Conservation (phyloP, 305 asterid species). For the Fraxinus velutina region DNA sequence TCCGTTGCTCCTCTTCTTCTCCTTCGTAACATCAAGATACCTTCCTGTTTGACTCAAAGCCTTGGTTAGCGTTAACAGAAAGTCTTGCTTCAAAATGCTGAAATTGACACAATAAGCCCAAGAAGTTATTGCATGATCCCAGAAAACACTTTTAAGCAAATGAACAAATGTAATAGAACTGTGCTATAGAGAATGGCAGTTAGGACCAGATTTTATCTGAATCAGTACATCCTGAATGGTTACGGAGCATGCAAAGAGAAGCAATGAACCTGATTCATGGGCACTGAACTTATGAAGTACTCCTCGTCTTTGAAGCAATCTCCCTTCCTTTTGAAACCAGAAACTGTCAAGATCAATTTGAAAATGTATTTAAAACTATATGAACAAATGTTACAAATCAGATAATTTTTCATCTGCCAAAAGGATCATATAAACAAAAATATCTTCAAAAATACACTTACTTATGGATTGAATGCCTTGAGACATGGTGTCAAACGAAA, state of each 20-base stretch:
- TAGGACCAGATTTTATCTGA: background rate
- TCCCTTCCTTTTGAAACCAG: slow-evolving; percentile 79
- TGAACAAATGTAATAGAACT: background rate
- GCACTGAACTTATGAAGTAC: slow-evolving; percentile 80
- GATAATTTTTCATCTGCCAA: background rate
- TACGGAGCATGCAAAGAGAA: background rate
- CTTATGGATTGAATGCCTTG: too few relatives aligned
- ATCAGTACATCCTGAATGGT: background rate
- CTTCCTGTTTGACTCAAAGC: slow-evolving; percentile 77
- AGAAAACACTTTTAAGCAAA: background rate
- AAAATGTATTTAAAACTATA: background rate
- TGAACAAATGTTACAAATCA: background rate
- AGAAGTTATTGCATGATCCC: slow-evolving; percentile 17
- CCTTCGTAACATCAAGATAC: slow-evolving; percentile 24
- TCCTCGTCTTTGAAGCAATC: slow-evolving; percentile 81
- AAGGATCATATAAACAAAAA: background rate
- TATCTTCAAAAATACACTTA: too few relatives aligned
- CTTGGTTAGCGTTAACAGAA: slow-evolving; percentile 55
- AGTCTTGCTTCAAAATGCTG: slow-evolving; percentile 99
- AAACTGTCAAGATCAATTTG: slow-evolving; percentile 35
- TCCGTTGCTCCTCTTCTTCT: too few relatives aligned
- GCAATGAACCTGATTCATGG: slow-evolving; percentile 66
- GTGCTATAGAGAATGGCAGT: background rate
- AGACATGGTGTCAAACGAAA: too few relatives aligned
- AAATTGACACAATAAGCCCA: slow-evolving; percentile 22